A percentile compares a stretch with the other conserved stretches of the same genome.
phyloP scores from a whole-genome alignment of 176 grass and related monocot species.

The Calamus simplicifolius region DNA sequence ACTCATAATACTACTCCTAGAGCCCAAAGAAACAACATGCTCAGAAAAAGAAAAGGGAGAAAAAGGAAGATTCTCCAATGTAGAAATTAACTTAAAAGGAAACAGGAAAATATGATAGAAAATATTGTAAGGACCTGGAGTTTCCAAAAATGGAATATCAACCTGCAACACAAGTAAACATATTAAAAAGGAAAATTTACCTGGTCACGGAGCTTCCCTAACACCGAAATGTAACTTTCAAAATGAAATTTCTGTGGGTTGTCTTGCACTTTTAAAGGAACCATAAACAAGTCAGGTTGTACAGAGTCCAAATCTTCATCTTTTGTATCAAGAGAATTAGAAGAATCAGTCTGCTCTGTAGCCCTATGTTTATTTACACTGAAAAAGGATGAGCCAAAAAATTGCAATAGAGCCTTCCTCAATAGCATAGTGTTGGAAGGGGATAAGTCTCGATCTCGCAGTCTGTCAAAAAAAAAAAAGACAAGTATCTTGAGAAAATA shows the following conservation, averaged over 20 bases:
- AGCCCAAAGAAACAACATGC: no score
- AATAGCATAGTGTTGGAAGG: conserved; percentile 34
- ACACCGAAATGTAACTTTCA: conserved; percentile 48
- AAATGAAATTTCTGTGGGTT: conserved; percentile 36
- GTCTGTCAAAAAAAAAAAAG: conserved; percentile 27
- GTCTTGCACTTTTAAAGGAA: conserved; percentile 44
- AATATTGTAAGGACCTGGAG: neutral
- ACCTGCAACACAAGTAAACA: neutral
- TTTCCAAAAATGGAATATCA: neutral
- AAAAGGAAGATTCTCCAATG: no score
- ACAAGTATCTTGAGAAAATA: neutral
- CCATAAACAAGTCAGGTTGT: conserved; percentile 51
- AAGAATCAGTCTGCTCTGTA: conserved; percentile 16
- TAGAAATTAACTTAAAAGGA: no score
- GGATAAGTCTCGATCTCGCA: conserved; percentile 54
- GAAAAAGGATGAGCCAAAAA: conserved; percentile 55
- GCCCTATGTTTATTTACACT: conserved; percentile 27
- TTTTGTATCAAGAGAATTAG: conserved; percentile 20
- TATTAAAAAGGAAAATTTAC: conserved; percentile 28
- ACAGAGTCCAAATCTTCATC: conserved; percentile 17
- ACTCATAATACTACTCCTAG: no score
- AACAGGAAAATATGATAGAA: no score
- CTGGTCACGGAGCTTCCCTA: conserved; percentile 69
- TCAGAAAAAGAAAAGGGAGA: no score
- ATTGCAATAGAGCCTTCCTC: conserved; percentile 40